Evolutionary conservation across 2,329 filamentous ascomycete genomes (phyloP).

Genomic region (Chaetothyriales sp.): DNA sequence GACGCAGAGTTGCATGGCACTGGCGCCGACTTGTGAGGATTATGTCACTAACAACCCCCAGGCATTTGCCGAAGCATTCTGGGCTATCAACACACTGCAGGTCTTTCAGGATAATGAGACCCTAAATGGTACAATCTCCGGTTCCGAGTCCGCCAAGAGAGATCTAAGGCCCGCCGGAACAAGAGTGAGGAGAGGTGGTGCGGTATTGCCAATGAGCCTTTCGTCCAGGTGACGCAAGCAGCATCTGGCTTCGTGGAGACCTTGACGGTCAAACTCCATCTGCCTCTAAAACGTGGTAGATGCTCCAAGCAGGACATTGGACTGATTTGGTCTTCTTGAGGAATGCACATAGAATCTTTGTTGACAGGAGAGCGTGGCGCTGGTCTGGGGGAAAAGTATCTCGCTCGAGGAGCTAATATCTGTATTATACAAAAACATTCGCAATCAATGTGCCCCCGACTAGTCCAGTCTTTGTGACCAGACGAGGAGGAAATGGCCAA

Average conservation of each 20-base stretch:
- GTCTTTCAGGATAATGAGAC: conserved; percentile 37
- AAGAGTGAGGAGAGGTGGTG: background rate
- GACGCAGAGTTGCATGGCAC: conserved; percentile 37
- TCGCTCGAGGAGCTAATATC: too few relatives aligned
- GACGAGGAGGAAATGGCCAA: too few relatives aligned
- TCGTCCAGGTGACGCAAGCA: background rate
- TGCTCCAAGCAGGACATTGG: background rate
- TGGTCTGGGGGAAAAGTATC: too few relatives aligned
- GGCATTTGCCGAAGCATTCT: conserved; percentile 59
- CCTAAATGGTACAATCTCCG: background rate
- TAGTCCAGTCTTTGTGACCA: too few relatives aligned
- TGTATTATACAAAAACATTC: too few relatives aligned
- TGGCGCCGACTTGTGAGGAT: conserved; percentile 52
- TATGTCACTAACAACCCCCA: conserved; percentile 56
- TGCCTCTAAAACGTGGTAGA: too few relatives aligned
- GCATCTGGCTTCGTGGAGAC: background rate
- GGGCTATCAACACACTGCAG: conserved; percentile 57
- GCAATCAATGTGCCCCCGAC: too few relatives aligned
- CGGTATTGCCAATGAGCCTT: background rate
- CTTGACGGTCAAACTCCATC: background rate
- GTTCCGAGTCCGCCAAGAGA: background rate
- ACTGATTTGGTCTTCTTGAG: background rate
- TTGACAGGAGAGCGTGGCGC: too few relatives aligned
- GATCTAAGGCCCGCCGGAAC: background rate
- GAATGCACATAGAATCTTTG: background rate